phyloP scores from a whole-genome alignment of 805 yeast species.

The Wickerhamomyces bovis region DNA sequence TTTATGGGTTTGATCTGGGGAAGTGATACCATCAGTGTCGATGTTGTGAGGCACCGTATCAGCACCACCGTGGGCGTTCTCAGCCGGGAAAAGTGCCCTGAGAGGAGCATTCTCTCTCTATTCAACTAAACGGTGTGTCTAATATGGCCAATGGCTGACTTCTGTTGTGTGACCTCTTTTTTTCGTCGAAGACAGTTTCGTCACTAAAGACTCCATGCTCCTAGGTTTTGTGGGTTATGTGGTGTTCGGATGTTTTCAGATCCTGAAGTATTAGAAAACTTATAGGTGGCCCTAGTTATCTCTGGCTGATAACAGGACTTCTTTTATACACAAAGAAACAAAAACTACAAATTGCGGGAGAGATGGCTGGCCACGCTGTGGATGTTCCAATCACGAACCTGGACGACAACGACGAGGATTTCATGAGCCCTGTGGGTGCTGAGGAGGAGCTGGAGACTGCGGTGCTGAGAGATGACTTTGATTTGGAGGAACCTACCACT shows the following conservation, averaged over 20 bases:
- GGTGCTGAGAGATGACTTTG: constrained; percentile 23
- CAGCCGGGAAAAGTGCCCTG: background rate
- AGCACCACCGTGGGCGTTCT: background rate
- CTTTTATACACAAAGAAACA: background rate
- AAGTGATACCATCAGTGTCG: background rate
- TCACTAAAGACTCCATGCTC: too few relatives aligned
- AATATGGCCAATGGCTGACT: background rate
- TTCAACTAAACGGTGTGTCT: background rate
- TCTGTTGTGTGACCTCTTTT: background rate
- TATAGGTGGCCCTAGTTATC: background rate
- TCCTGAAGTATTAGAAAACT: background rate
- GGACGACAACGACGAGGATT: constrained; percentile 36
- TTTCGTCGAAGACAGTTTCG: background rate
- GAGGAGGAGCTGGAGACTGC: constrained; percentile 19
- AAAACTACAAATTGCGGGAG: background rate
- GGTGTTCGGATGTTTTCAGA: background rate
- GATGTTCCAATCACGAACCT: constrained; percentile 54
- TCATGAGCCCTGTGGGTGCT: constrained; percentile 8
- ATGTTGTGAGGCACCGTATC: background rate
- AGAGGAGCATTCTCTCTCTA: background rate
- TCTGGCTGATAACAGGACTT: background rate
- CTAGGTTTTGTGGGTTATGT: background rate
- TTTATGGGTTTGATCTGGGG: background rate
- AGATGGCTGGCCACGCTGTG: constrained; percentile 27
- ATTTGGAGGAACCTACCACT: constrained; percentile 5